Evolutionary conservation across 2,329 filamentous ascomycete genomes (phyloP), one percentile per base, ranked within the genome.

Genomic region (Trichoderma gracile): DNA sequence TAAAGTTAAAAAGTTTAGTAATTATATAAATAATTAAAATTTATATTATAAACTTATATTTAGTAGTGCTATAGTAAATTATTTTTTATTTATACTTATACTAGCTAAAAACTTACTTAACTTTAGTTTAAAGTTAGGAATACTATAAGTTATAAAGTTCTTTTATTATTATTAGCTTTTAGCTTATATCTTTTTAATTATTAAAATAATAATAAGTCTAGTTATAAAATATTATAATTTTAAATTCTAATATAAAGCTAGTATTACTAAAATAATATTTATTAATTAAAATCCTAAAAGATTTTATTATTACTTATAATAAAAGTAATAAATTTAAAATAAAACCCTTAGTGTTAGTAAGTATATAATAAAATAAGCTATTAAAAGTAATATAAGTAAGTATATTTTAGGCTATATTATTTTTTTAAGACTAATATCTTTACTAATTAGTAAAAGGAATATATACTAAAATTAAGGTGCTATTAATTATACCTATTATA

Each of bases 341-440:
- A 33, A 12, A 33, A 12, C 30, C 30, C 4, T 33, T 33, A 12
- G 10, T 33, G 4, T 12, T 33, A 33, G 10, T 33, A 33, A 33
- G 30, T 33, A 50, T 27, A 27, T 50, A 27, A 17, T 45, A 40
- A 43, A 5, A 45, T 25, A 43, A n/a, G n/a, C 7, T 43, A 57
- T 33, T 33, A 57, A 30, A 33, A 6, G 33, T 30, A 23, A 54
- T 54, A 54, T 15, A 38, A 21, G 19, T 54, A 33, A 54, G 30
- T 54, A 54, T 54, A 54, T 54, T 54, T n/a, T 54, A 54, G 2
- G 9, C 15, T 54, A 54, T 54, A 54, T 54, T 54, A 54, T 54
- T 54, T n/a, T 54, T 23, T 8, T 54, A 54, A 38, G 38, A 54
- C 5, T 38, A 54, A 38, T 7, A 54, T 30, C n/a, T 54, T 54